Evolutionary conservation across 139 green algal species (phyloP), one percentile per base, ranked within the genome.

Genomic region (Mesotaenium endlicherianum): DNA sequence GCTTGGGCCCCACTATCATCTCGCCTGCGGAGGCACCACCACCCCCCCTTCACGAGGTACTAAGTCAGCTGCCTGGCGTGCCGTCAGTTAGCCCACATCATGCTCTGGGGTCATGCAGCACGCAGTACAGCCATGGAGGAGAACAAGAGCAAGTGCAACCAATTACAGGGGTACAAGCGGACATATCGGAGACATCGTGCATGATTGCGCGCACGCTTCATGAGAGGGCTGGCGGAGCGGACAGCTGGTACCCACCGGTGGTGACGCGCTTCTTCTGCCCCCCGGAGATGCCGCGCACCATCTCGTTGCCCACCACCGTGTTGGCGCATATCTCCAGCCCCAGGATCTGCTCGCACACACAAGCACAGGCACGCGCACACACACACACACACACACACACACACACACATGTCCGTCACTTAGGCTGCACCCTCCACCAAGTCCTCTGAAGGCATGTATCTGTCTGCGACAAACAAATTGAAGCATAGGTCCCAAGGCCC

Each of bases 211-310:
- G n/a, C n/a, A n/a, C n/a, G n/a, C n/a, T n/a, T n/a, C n/a, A n/a
- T n/a, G n/a, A n/a, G n/a, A n/a, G n/a, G n/a, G n/a, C n/a, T n/a
- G n/a, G n/a, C n/a, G n/a, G n/a, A n/a, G n/a, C n/a, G n/a, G n/a
- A n/a, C n/a, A n/a, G n/a, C n/a, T n/a, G n/a, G n/a, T n/a, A n/a
- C 49, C 39, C 26, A 42, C 74, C 91, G 1, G 87, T 90, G 42
- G 91, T 93, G 20, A 94, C 89, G 20, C 92, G 87, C 86, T 92
- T 93, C 60, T 87, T 87, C 90, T 94, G 86, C 2, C 92, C 92
- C 1, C 93, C 93, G 42, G 83, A 92, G 45, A 96, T 86, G 69
- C 93, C 93, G 1, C 93, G 81, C 59, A 92, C 68, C 86, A 94
- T 90, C 59, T 82, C 77, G 40, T 93, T 91, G 3, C 93, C 93